A percentile compares a stretch with the other conserved stretches of the same genome.
Evolutionary conservation across 805 yeast species (phyloP).

Genomic region (Ogataea haglerorum): DNA sequence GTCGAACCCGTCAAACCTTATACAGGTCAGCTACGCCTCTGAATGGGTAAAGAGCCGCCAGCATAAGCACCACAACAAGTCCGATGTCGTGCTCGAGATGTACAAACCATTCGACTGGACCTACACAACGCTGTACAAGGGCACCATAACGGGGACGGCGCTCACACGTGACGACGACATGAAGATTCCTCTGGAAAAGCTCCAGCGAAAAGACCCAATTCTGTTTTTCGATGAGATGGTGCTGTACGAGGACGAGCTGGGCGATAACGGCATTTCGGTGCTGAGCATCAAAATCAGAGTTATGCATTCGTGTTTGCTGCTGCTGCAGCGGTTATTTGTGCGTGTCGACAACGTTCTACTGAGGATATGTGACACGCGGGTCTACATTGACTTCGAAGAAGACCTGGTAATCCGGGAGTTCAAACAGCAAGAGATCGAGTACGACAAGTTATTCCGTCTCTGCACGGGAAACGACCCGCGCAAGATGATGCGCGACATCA

Average conservation of each 20-base stretch:
- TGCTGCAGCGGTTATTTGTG: conserved; percentile 74
- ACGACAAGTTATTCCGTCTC: conserved; percentile 41
- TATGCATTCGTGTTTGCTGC: conserved; percentile 74
- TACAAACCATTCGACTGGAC: conserved; percentile 96
- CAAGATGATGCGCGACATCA: conserved; percentile 69
- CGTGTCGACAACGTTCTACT: conserved; percentile 89
- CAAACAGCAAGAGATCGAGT: conserved; percentile 62
- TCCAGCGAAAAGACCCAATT: conserved; percentile 75
- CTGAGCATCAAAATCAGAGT: conserved; percentile 79
- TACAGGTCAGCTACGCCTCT: conserved; percentile 80
- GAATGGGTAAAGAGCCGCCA: conserved; percentile 63
- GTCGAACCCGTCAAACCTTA: conserved; percentile 39
- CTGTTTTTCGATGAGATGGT: conserved; percentile 85
- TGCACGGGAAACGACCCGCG: conserved; percentile 61
- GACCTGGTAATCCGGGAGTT: conserved; percentile 70
- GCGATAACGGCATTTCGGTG: conserved; percentile 89
- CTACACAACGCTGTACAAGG: conserved; percentile 76
- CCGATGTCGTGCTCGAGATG: conserved; percentile 47
- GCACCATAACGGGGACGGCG: conserved; percentile 38
- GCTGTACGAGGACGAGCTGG: conserved; percentile 90
- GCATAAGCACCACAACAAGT: conserved; percentile 31
- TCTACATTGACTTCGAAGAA: conserved; percentile 72
- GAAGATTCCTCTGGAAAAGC: conserved; percentile 64
- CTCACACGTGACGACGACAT: conserved; percentile 28
- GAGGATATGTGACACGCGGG: conserved; percentile 78